Evolutionary conservation across 352 stramenopile genomes (phyloP), one percentile per base, ranked within the genome.

Genomic region (Peronospora tabacina): DNA sequence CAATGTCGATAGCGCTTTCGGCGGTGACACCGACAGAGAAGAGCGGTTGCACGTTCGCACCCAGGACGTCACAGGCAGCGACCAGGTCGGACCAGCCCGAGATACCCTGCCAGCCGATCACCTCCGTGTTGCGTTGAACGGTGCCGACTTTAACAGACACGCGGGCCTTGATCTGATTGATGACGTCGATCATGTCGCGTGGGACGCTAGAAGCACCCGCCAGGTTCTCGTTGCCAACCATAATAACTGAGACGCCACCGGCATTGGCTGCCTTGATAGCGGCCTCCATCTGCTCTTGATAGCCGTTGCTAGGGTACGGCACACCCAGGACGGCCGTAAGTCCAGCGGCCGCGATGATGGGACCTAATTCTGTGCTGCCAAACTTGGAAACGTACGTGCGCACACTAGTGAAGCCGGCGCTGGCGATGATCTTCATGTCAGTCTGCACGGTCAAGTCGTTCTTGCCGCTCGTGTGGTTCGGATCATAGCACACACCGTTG

Each of bases 201-300:
- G 70, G 68, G 13, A 81, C 70, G 0, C 7, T 51, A 20, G 7
- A 37, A 8, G 50, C 32, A 22, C 30, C 37, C 3, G 52, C 66
- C 34, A 83, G 54, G 45, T 87, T 85, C 42, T 87, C 75, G 38
- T 87, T 85, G 11, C 75, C 75, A 32, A 85, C 58, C 20, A 87
- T 78, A 43, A 87, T 77, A 49, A 6, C 3, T 6, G 22, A 26
- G 22, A 26, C 22, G 22, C 22, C 22, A 26, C 22, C 22, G 22
- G 22, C 22, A 26, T 26, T 26, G 22, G 22, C 22, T 26, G 22
- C 22, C 22, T 26, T 26, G 4, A 26, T 26, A 26, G 22, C 22
- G 22, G 22, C 22, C 22, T 26, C 22, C 22, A 26, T 26, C 22
- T 26, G 22, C 22, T 26, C 22, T 26, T 26, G 22, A 26, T 26